phyloP scores from a whole-genome alignment of 1,284 basidiomycete genomes.

The Rhodotorula sp. region DNA sequence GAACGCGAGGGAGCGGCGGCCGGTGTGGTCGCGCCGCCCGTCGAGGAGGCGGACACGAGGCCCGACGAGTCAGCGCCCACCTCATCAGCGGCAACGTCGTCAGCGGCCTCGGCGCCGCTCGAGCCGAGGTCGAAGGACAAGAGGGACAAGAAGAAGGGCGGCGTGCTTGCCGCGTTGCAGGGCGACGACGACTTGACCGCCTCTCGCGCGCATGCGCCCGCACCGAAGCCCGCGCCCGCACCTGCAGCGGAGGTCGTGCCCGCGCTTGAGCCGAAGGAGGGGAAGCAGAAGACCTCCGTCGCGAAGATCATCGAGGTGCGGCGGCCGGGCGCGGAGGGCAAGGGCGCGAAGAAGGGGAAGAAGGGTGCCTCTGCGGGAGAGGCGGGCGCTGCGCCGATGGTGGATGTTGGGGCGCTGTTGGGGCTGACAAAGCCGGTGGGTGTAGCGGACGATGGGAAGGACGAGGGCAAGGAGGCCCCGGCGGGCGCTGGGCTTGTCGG shows the following conservation, averaged over 20 bases:
- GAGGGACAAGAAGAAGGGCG: conserved; percentile 20
- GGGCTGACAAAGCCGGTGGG: conserved; percentile 13
- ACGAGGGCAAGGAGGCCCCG: not conserved
- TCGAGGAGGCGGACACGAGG: not conserved
- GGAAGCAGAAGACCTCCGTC: conserved; percentile 26
- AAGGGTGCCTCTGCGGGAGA: conserved; percentile 13
- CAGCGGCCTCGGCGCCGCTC: not conserved
- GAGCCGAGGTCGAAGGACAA: conserved; percentile 9
- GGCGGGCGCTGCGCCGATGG: conserved; percentile 6
- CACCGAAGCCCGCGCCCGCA: not conserved
- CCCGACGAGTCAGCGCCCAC: not conserved
- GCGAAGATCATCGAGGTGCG: conserved; percentile 27
- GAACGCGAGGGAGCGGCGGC: no score
- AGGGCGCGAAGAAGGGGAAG: conserved; percentile 27
- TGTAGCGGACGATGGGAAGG: not conserved
- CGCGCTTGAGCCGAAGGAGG: not conserved
- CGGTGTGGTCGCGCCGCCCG: conserved; percentile 4
- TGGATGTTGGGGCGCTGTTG: conserved; percentile 31
- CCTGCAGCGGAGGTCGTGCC: not conserved
- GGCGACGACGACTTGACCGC: conserved; percentile 6
- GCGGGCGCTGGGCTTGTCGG: not conserved
- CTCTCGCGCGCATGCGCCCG: not conserved
- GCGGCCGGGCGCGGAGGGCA: conserved; percentile 9
- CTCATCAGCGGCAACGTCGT: no score
- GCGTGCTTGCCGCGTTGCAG: conserved; percentile 22